Base-by-base conservation (phyloP, 1,139 yeast species). In the Eremothecium sinecaudum region DNA sequence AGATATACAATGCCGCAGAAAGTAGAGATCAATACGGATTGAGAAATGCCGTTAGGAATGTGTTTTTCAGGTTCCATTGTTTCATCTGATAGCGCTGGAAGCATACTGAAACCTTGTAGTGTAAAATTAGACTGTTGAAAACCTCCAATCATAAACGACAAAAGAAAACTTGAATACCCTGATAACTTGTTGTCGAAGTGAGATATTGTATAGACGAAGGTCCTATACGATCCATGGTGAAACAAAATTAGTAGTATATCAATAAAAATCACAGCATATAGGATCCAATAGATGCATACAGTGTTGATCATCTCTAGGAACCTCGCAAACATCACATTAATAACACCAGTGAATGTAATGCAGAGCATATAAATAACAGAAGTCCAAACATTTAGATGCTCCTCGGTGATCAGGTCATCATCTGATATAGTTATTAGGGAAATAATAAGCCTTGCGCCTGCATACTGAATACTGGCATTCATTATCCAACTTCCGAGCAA, bases 81-180 rank as follows among this genome's bases (percentile, higher is more conserved):
- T 58, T 82, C 94, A 52, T 82, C 94, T 22, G 86, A 75, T 66
- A 82, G 71, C 5, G 90, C 78, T 12, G 84, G 82, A 18, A 83
- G 64, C 71, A 82, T 76, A 18, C 90, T 90, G 53, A 79, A 82
- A 0, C 93, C 93, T 40, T 82, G 81, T 49, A 81, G 64, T 17
- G 90, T 80, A 56, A 80, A 80, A 27, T 81, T 76, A 1, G 87
- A 74, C 45, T 82, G 79, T 52, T 80, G 87, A 37, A 82, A 68
- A 0, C 92, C 92, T 11, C 36, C 36, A 25, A 81, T 72, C 35
- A 79, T 60, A 41, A 79, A 79, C 1, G 87, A 83, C 39, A 79
- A 47, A 2, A 69, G 64, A 33, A 66, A 71, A 13, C 52, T 46
- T 2, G 81, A 75, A 79, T 84, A 79, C 2, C 87, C 87, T 2